These are phyloP conservation scores for Chlorella sp. DNA, from an alignment of 139 green algal genomes.

Conservation along the genomic window DNA sequence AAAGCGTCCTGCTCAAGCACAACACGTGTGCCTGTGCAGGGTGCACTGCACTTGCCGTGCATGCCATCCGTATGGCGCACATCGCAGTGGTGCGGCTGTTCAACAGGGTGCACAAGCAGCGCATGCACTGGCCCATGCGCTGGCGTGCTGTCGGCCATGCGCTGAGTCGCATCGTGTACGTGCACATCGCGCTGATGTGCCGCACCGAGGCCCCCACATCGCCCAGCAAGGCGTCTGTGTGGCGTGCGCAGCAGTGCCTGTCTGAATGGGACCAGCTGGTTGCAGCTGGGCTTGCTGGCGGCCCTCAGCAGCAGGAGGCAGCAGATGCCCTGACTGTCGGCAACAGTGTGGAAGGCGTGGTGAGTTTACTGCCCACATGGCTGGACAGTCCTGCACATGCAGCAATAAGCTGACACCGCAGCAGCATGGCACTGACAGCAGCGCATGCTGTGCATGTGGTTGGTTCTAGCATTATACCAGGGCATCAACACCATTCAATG, in stretches of 20 bases:
- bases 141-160: conserved; percentile 36
- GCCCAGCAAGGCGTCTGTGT: conserved; percentile 46
- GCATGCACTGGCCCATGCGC: conserved; percentile 14
- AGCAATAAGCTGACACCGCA: no score
- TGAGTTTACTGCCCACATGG: no score
- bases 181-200: conserved; percentile 58
- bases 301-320: no score
- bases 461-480: no score
- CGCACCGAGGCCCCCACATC: conserved; percentile 49
- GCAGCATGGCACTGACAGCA: no score
- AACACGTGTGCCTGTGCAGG: conserved; percentile 54
- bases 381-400: no score
- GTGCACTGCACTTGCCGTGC: conserved; percentile 49
- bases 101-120: conserved; percentile 29
- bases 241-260: conserved; percentile 56
- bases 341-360: no score
- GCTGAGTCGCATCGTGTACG: conserved; percentile 49
- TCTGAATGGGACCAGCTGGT: conserved; percentile 66
- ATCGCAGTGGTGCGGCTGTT: conserved; percentile 46
- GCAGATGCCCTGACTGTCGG: no score
- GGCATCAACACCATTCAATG: no score
- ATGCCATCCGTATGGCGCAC: conserved; percentile 55
- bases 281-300: no score
- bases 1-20: conserved; percentile 60
- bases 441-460: no score